Conservation (phyloP, 192 early-diverging fungal genomes). For the Gamsiella multidivaricata region DNA sequence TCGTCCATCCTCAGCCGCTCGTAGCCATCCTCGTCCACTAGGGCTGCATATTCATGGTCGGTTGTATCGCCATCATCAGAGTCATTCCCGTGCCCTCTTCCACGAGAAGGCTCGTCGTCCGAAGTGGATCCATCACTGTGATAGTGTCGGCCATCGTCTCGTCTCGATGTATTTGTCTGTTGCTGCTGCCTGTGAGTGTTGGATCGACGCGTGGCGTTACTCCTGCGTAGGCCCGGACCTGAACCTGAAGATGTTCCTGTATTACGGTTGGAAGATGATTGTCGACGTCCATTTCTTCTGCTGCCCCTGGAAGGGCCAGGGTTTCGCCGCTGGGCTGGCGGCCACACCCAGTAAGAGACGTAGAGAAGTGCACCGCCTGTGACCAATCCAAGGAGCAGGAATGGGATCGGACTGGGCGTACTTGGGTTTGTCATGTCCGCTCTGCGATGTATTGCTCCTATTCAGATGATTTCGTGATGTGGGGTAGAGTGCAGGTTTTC, state of each 20-base stretch:
- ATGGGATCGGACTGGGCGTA: slow-evolving; percentile 32
- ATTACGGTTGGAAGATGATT: background rate
- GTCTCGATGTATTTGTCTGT: slow-evolving; percentile 23
- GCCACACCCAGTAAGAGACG: slow-evolving; percentile 52
- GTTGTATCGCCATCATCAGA: slow-evolving; percentile 30
- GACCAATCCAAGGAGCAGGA: slow-evolving; percentile 51
- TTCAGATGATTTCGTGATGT: too few relatives aligned
- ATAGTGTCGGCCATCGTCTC: slow-evolving; percentile 17
- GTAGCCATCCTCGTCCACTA: slow-evolving; percentile 54
- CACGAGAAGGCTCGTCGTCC: slow-evolving; percentile 24
- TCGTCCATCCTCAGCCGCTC: slow-evolving; percentile 59
- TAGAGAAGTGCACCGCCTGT: slow-evolving; percentile 51
- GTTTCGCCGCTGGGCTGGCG: slow-evolving; percentile 31
- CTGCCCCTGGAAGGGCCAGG: slow-evolving; percentile 6
- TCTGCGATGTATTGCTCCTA: background rate
- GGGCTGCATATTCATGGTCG: slow-evolving; percentile 19
- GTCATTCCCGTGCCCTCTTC: slow-evolving; percentile 2
- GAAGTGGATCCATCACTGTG: slow-evolving; percentile 24
- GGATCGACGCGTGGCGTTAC: slow-evolving; percentile 44
- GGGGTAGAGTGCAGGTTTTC: background rate
- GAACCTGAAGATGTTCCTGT: slow-evolving; percentile 1
- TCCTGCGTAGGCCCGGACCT: slow-evolving; percentile 26
- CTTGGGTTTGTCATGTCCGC: slow-evolving; percentile 5
- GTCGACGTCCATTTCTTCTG: background rate
- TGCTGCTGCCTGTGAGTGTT: slow-evolving; percentile 41